Percentiles rank a stretch among this genome's conserved stretches.
Conservation (phyloP, 202 grass and related monocot species). For the Musa balbisiana region DNA sequence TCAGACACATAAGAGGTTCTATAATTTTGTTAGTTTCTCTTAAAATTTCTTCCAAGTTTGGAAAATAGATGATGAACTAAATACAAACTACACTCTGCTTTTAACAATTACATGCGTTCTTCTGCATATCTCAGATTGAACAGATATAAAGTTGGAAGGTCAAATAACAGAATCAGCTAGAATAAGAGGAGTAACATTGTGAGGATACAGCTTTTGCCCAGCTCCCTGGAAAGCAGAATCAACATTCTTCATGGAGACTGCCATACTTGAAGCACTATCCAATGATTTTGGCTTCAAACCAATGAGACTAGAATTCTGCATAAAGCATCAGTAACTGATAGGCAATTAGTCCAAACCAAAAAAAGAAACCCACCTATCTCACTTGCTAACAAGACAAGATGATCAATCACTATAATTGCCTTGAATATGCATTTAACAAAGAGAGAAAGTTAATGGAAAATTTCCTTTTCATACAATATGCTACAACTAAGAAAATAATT, state of each 20-base stretch:
- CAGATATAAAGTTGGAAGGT: background rate
- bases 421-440: no score
- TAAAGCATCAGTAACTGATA: background rate
- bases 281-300: slow-evolving; percentile 44
- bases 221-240: slow-evolving; percentile 73
- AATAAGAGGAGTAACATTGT: background rate
- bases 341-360: background rate
- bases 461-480: background rate
- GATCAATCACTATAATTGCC: background rate
- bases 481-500: background rate
- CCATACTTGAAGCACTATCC: slow-evolving; percentile 47
- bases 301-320: slow-evolving; percentile 25
- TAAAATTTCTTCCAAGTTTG: background rate
- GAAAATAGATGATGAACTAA: background rate
- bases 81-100: no score
- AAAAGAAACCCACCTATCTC: background rate
- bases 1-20: background rate
- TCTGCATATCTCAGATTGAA: background rate
- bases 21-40: background rate
- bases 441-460: no score
- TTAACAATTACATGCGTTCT: background rate
- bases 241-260: slow-evolving; percentile 89
- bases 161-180: background rate
- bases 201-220: slow-evolving; percentile 90
- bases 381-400: background rate